Base-by-base conservation (phyloP, 306 rosid genomes). In the Malus asiatica region DNA sequence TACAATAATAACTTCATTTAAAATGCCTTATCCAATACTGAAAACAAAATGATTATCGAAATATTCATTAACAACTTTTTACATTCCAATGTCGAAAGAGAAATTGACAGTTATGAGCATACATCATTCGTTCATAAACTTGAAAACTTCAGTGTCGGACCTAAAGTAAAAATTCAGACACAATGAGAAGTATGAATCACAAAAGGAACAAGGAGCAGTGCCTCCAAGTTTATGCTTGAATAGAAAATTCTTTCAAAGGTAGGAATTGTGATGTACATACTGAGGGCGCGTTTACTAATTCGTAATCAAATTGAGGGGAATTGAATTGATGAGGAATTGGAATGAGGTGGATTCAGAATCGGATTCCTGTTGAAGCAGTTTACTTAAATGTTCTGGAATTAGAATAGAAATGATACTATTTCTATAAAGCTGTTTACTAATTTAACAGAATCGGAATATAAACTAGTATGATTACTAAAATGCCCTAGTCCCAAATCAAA, bases 241-340 rank as follows among this genome's bases (percentile, higher is more conserved):
- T 16, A 3, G 8, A 65, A 52, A 32, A 30, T 52, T 10, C n/a
- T 30, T 65, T 14, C 11, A 32, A 30, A 13, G 16, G 40, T 48
- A 45, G 8, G 13, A 7, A 20, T 30, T 11, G 27, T 48, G 1
- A 2, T 12, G 70, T 66, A 64, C 78, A 83, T 87, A 93, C 98
- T 62, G 97, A 25, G 1, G 25, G 25, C 25, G 25, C 25, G 25
- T 25, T 25, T 25, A 25, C 25, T 25, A 25, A 25, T 25, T 0
- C 25, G 25, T 25, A 25, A 25, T 25, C 25, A 25, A 25, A 25
- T 25, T 25, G 25, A 25, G 25, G 25, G 25, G 25, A 25, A 25
- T 25, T 25, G 25, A 25, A 25, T 25, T 25, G 25, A 25, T 25
- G 25, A 25, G 25, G 25, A 25, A 25, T 25, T 25, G 1, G 25